These are phyloP conservation scores for Populus euphratica DNA, from an alignment of 345 rosid species.

Conservation along the genomic window DNA sequence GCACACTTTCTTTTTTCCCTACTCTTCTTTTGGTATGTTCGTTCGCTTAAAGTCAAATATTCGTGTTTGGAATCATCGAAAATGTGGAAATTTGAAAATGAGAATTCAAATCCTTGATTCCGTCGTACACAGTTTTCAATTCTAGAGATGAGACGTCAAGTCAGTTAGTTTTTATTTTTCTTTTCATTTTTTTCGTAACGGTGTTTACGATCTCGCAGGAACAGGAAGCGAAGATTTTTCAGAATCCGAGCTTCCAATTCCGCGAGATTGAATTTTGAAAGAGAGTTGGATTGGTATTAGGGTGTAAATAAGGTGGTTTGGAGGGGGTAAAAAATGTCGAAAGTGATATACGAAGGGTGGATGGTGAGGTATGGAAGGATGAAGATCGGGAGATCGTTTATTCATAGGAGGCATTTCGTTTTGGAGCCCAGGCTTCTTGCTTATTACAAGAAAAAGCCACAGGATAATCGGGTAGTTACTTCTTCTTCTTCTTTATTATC, in stretches of 20 bases:
- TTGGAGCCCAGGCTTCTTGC: constrained; percentile 90
- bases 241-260: constrained; percentile 34
- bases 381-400: constrained; percentile 93
- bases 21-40: not conserved
- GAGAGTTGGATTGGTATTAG: not conserved
- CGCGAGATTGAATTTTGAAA: constrained; percentile 26
- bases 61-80: constrained; percentile 12
- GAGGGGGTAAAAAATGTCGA: constrained; percentile 46
- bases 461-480: constrained; percentile 68
- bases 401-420: constrained; percentile 95
- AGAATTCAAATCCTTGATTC: constrained; percentile 20
- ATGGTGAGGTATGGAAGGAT: constrained; percentile 98
- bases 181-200: not conserved
- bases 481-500: not conserved
- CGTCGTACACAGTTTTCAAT: constrained; percentile 1
- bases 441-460: constrained; percentile 96
- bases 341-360: constrained; percentile 96
- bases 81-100: constrained; percentile 15
- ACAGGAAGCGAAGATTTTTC: constrained; percentile 12
- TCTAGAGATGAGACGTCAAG: constrained; percentile 19
- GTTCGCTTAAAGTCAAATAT: constrained; percentile 9
- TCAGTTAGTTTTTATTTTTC: not conserved
- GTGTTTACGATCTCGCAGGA: constrained; percentile 12
- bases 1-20: not conserved
- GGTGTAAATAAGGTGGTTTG: not conserved